Evolutionary conservation across 768 basidiomycete species (phyloP).

Genomic region (Pleurotus cornucopiae): DNA sequence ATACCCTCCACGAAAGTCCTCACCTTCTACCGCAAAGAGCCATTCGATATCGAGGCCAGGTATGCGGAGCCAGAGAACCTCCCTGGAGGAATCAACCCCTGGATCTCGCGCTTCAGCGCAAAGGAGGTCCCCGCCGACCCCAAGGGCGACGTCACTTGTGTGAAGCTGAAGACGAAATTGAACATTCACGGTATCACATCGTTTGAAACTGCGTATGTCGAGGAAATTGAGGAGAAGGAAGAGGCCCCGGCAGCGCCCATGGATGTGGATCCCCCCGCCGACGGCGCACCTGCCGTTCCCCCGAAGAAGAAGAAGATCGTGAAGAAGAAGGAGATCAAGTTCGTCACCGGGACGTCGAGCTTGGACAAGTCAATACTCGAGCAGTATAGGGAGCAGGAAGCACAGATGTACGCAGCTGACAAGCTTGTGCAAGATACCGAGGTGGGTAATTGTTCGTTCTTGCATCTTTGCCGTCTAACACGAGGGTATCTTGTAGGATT

Average conservation of each 20-base stretch:
- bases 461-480: conserved; percentile 1
- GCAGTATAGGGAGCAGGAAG: conserved; percentile 73
- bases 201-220: conserved; percentile 83
- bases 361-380: conserved; percentile 67
- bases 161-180: conserved; percentile 89
- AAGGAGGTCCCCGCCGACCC: conserved; percentile 72
- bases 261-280: conserved; percentile 49
- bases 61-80: conserved; percentile 73
- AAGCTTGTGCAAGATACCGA: conserved; percentile 98
- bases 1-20: conserved; percentile 95
- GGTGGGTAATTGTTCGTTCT: conserved; percentile 38
- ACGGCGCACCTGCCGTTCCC: conserved; percentile 25
- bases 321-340: conserved; percentile 79
- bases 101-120: conserved; percentile 77
- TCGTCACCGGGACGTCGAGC: conserved; percentile 59
- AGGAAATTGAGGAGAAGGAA: conserved; percentile 79
- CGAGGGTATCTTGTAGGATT: conserved; percentile 51
- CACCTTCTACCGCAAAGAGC: conserved; percentile 86
- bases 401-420: conserved; percentile 84
- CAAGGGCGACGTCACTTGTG: conserved; percentile 69
- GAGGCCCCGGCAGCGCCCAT: conserved; percentile 54
- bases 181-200: conserved; percentile 84
- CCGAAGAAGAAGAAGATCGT: conserved; percentile 86
- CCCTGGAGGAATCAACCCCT: conserved; percentile 81
- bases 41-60: conserved; percentile 83